phyloP scores from a whole-genome alignment of 2,329 filamentous ascomycete species.

The Phaeosphaeriaceae sp. region DNA sequence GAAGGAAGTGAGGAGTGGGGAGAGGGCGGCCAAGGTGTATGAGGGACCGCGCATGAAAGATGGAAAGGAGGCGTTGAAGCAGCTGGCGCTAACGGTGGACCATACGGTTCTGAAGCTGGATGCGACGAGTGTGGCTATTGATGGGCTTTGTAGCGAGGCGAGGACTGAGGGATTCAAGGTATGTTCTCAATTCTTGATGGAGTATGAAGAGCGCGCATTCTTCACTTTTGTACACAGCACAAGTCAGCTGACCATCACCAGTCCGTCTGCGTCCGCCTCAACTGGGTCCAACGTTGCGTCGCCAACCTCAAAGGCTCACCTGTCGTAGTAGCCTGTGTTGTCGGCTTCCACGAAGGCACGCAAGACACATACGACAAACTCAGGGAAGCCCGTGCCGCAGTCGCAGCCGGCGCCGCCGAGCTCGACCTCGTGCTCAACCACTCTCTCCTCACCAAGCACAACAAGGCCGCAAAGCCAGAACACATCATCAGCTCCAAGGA shows the following conservation, averaged over 20 bases:
- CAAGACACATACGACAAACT: slow-evolving; percentile 59
- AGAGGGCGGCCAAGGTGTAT: slow-evolving; percentile 36
- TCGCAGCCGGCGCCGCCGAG: slow-evolving; percentile 60
- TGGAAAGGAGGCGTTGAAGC: slow-evolving; percentile 31
- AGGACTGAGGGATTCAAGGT: slow-evolving; percentile 55
- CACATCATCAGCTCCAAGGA: slow-evolving; percentile 21
- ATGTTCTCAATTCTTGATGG: slow-evolving; percentile 9
- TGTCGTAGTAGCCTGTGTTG: slow-evolving; percentile 63
- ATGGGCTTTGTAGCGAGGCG: slow-evolving; percentile 63
- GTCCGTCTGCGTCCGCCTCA: slow-evolving; percentile 65
- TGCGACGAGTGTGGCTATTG: slow-evolving; percentile 57
- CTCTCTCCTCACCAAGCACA: slow-evolving; percentile 50
- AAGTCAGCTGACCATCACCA: slow-evolving; percentile 27
- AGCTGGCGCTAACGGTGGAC: slow-evolving; percentile 52
- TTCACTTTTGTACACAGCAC: background rate
- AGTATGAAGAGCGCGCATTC: background rate
- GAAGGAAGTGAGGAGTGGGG: slow-evolving; percentile 34
- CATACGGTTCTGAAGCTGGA: slow-evolving; percentile 60
- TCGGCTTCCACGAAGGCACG: slow-evolving; percentile 67
- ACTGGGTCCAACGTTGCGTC: slow-evolving; percentile 59
- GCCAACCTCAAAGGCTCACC: slow-evolving; percentile 56
- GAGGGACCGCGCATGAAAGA: slow-evolving; percentile 36
- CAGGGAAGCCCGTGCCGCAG: slow-evolving; percentile 58
- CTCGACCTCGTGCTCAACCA: slow-evolving; percentile 68
- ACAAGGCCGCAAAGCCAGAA: slow-evolving; percentile 17